A percentile compares a stretch with the other conserved stretches of the same genome.
Conservation (phyloP, 306 rosid species). For the Sophora flavescens region DNA sequence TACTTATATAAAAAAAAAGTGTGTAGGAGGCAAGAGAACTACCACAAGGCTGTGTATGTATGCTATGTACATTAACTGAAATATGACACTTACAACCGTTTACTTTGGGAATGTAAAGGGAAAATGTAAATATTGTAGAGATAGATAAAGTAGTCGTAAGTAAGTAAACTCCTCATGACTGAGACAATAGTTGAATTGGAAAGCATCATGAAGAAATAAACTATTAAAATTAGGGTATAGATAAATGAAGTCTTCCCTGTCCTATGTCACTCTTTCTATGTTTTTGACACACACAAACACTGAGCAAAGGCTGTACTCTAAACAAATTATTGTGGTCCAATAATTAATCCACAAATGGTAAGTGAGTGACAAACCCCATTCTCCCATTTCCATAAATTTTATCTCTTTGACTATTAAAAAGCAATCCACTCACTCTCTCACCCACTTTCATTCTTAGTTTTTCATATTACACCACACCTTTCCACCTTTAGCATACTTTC, state of each 20-base stretch:
- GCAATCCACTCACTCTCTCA: slow-evolving; percentile 34
- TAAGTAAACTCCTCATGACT: slow-evolving; percentile 35
- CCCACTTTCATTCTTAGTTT: slow-evolving; percentile 31
- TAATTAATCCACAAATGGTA: slow-evolving; percentile 20
- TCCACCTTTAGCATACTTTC: slow-evolving; percentile 30
- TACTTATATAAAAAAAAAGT: no score
- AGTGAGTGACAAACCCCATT: slow-evolving; percentile 34
- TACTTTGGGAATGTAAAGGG: neutral
- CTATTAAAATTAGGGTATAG: neutral
- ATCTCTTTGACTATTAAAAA: slow-evolving; percentile 26
- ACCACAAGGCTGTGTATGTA: neutral
- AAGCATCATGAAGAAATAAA: slow-evolving; percentile 11
- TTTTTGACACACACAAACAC: slow-evolving; percentile 34
- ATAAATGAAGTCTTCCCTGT: slow-evolving; percentile 13
- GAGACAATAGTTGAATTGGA: neutral
- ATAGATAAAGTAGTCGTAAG: neutral
- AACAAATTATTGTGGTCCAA: slow-evolving; percentile 32
- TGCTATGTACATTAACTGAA: no score
- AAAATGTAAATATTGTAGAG: neutral
- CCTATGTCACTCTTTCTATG: neutral
- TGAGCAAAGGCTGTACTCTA: neutral
- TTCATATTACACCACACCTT: slow-evolving; percentile 19
- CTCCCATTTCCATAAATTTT: slow-evolving; percentile 19
- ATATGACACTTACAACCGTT: neutral
- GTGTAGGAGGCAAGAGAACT: neutral